These are phyloP conservation scores for Phlyctochytrium bullatum DNA, from an alignment of 192 early-diverging fungal genomes.

Conservation along the genomic window DNA sequence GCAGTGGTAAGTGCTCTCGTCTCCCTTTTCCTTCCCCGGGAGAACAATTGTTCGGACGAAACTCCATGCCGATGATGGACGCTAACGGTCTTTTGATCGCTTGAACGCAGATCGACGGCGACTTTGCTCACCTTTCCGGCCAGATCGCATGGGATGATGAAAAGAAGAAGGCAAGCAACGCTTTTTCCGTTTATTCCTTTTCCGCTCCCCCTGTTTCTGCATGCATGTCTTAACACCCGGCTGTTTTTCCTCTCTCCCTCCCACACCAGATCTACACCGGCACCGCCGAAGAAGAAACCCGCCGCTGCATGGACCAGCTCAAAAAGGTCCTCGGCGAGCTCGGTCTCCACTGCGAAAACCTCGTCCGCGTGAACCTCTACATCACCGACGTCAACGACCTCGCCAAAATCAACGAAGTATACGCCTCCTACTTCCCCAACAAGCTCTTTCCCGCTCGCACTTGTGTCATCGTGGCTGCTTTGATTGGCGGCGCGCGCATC, in stretches of 20 bases:
- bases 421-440: constrained; percentile 13
- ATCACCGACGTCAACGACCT: constrained; percentile 21
- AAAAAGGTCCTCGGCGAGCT: constrained; percentile 8
- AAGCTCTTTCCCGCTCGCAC: constrained; percentile 20
- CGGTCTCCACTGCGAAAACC: constrained; percentile 3
- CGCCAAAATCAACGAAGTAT: constrained; percentile 23
- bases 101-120: constrained; percentile 4
- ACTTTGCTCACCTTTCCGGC: constrained; percentile 20
- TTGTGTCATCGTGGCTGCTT: constrained; percentile 13
- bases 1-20: background rate
- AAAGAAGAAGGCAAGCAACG: no score
- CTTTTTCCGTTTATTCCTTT: no score
- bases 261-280: constrained; percentile 9
- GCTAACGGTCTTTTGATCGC: background rate
- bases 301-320: constrained; percentile 17
- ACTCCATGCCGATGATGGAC: no score
- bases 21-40: no score
- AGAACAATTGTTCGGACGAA: no score
- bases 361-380: constrained; percentile 23
- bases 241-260: background rate
- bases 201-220: no score
- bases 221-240: background rate
- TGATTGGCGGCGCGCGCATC: constrained; percentile 17
- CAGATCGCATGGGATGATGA: constrained; percentile 13
- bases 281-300: constrained; percentile 13